These are phyloP conservation scores for Brassica carinata DNA, from an alignment of 345 rosid genomes.

Conservation along the genomic window DNA sequence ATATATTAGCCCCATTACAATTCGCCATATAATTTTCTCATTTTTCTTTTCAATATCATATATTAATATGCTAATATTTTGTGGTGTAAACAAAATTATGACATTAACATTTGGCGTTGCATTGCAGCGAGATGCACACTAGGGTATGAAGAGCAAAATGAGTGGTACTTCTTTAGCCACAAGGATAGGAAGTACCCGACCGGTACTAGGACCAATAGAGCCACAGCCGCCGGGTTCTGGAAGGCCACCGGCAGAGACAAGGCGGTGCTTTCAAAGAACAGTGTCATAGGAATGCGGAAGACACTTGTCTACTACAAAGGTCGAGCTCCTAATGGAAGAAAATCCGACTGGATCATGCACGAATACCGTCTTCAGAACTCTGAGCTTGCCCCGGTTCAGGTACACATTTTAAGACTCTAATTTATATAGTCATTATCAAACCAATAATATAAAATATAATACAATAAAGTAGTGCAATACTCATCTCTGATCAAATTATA, in stretches of 20 bases:
- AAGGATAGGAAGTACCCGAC: constrained; percentile 97
- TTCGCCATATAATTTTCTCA: constrained; percentile 17
- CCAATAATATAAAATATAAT: neutral
- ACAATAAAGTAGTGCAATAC: too few species aligned
- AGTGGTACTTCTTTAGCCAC: constrained; percentile 98
- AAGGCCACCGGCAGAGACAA: constrained; percentile 97
- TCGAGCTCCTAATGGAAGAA: constrained; percentile 91
- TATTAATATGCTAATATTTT: neutral
- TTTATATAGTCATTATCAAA: neutral
- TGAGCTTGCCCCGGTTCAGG: constrained; percentile 77
- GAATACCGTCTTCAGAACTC: constrained; percentile 87
- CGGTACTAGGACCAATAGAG: constrained; percentile 88
- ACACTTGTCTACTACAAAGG: constrained; percentile 92
- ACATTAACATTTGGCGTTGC: constrained; percentile 15
- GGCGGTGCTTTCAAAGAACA: constrained; percentile 77
- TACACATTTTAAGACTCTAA: constrained; percentile 1
- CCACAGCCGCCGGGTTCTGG: constrained; percentile 94
- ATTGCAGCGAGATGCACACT: constrained; percentile 71
- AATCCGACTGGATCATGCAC: constrained; percentile 95
- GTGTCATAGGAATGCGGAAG: constrained; percentile 87
- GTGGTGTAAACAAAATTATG: neutral
- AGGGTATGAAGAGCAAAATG: constrained; percentile 81
- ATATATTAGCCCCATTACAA: neutral
- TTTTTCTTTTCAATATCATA: neutral
- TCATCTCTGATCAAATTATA: neutral